phyloP scores from a whole-genome alignment of 495 filamentous ascomycete species.

The Zalerion maritima region DNA sequence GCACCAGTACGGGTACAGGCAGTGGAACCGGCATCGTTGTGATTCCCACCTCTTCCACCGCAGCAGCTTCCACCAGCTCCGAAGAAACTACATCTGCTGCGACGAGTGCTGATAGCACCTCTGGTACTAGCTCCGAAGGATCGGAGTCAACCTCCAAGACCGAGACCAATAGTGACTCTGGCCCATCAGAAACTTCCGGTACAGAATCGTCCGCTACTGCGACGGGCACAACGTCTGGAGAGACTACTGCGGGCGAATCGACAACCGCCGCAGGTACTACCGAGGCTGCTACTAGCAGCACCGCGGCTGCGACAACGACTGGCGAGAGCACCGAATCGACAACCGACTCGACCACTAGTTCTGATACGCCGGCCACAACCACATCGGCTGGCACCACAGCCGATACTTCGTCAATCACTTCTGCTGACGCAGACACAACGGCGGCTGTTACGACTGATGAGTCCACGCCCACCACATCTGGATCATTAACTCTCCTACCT shows the following conservation, averaged over 20 bases:
- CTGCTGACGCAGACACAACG: constrained; percentile 9
- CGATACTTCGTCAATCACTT: constrained; percentile 5
- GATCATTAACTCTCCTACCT: no score
- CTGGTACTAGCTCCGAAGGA: no score
- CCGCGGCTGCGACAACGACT: constrained; percentile 7
- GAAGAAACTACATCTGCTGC: constrained; percentile 6
- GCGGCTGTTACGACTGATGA: no score
- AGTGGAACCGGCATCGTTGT: no score
- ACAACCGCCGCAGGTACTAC: constrained; percentile 2
- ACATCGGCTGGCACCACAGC: constrained; percentile 11
- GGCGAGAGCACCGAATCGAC: constrained; percentile 7
- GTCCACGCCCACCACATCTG: no score
- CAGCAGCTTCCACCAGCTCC: constrained; percentile 5
- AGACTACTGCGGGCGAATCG: constrained; percentile 7
- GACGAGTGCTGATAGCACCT: no score
- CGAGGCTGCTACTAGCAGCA: constrained; percentile 1
- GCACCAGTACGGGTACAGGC: no score
- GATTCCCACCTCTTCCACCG: constrained; percentile 2
- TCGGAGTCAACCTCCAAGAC: no score
- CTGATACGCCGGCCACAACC: constrained; percentile 8
- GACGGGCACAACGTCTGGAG: constrained; percentile 8
- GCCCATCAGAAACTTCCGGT: no score
- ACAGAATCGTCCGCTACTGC: no score
- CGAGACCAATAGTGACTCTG: no score
- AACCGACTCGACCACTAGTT: constrained; percentile 6